These are phyloP conservation scores for Endocladia muricata DNA, from an alignment of 31 red algal genomes.

Conservation along the genomic window DNA sequence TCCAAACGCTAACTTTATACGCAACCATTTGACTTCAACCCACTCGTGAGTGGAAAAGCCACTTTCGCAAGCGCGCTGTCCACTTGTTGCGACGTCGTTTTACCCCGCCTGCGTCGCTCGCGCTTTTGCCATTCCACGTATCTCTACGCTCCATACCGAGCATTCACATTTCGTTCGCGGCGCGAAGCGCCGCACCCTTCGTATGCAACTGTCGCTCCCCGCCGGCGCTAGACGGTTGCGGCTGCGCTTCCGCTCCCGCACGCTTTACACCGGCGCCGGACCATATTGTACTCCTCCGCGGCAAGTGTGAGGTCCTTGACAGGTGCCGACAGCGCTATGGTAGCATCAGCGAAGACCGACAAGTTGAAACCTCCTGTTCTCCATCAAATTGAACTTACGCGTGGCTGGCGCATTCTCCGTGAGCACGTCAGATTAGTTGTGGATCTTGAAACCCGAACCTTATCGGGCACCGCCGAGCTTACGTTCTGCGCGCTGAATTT, in stretches of 20 bases:
- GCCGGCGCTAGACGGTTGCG: conserved; percentile 39
- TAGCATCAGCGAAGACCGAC: conserved; percentile 46
- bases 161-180: neutral
- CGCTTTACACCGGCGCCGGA: too few species aligned
- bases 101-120: too few species aligned
- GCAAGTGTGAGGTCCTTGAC: too few species aligned
- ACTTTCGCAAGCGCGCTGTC: too few species aligned
- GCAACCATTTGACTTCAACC: too few species aligned
- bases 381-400: conserved; percentile 35
- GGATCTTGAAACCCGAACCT: conserved; percentile 12
- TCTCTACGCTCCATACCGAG: too few species aligned
- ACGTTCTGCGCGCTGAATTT: conserved; percentile 31
- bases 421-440: conserved; percentile 15
- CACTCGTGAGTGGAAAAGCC: too few species aligned
- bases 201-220: conserved; percentile 18
- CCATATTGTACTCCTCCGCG: too few species aligned
- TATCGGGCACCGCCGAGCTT: conserved; percentile 27
- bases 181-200: neutral
- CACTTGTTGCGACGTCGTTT: too few species aligned
- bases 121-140: too few species aligned
- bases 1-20: too few species aligned
- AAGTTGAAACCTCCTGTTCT: conserved; percentile 39
- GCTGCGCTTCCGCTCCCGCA: conserved; percentile 25
- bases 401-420: conserved; percentile 47
- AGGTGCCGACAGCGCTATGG: conserved; percentile 23